A percentile compares a stretch with the other conserved stretches of the same genome.
Evolutionary conservation across 805 yeast genomes (phyloP).

Genomic region (Teunomyces cretensis): DNA sequence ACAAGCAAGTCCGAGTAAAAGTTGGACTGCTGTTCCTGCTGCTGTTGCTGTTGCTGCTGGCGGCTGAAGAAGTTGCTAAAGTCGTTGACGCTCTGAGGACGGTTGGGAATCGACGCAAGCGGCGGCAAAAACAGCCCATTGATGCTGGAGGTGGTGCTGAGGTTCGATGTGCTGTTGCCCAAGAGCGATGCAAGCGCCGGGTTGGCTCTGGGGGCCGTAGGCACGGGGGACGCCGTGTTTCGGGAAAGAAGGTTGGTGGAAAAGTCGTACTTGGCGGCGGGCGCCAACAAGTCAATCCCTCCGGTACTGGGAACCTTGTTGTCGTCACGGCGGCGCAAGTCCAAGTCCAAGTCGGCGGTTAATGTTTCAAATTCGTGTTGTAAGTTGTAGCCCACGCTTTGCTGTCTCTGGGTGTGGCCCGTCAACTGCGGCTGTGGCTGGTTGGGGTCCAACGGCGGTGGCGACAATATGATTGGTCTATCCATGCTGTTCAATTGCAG

Average conservation of each 20-base stretch:
- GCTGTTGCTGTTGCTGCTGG: slow-evolving; percentile 13
- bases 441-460: slow-evolving; percentile 37
- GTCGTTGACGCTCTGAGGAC: slow-evolving; percentile 46
- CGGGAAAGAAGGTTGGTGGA: slow-evolving; percentile 18
- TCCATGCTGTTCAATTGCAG: slow-evolving; percentile 1
- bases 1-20: slow-evolving; percentile 53
- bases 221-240: slow-evolving; percentile 20
- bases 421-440: background rate
- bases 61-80: slow-evolving; percentile 22
- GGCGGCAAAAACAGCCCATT: slow-evolving; percentile 28
- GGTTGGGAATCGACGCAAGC: slow-evolving; percentile 31
- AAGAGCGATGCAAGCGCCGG: slow-evolving; percentile 24
- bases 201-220: slow-evolving; percentile 15
- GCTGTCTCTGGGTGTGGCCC: slow-evolving; percentile 29
- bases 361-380: slow-evolving; percentile 49
- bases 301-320: background rate
- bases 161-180: slow-evolving; percentile 5
- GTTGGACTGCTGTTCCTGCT: slow-evolving; percentile 18
- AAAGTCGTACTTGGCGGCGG: slow-evolving; percentile 12
- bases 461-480: slow-evolving; percentile 42
- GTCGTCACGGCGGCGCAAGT: slow-evolving; percentile 24
- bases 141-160: slow-evolving; percentile 14
- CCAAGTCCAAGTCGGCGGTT: slow-evolving; percentile 46
- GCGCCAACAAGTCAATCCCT: slow-evolving; percentile 15
- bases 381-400: slow-evolving; percentile 45